Evolutionary conservation across 768 basidiomycete species (phyloP), one percentile per base, ranked within the genome.

Genomic region (Mrakia blollopis): DNA sequence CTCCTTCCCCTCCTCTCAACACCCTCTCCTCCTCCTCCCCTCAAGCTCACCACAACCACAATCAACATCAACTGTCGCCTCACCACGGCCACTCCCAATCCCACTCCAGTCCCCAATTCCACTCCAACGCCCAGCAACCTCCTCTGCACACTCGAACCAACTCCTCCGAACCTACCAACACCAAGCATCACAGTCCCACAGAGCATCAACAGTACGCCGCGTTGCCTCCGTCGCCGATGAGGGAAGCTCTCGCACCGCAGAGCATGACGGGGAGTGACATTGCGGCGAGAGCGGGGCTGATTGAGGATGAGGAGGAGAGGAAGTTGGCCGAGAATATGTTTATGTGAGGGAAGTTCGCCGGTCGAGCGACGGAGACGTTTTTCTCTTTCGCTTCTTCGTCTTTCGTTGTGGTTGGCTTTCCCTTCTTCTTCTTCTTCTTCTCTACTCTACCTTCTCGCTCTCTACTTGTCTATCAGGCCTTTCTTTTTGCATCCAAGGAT

Each of bases 291-390:
- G 73, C 73, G 30, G 63, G 16, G 0, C 30, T 54, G 73, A 74
- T 74, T 13, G 76, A 77, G 70, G 76, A 77, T 28, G 76, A 77
- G 50, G 76, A 77, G 30, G 76, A 77, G 60, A 70, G 76, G 54
- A 70, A 72, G 54, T 25, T 72, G 39, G 76, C 76, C 6, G 76
- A 77, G 37, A 72, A 35, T 41, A 61, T 77, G 70, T 77, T 77
- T 47, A 77, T 77, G 76, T 77, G 52, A 57, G 35, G 25, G n/a
- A n/a, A n/a, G n/a, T n/a, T n/a, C n/a, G n/a, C n/a, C n/a, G n/a
- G n/a, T n/a, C n/a, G n/a, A n/a, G n/a, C n/a, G n/a, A n/a, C n/a
- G n/a, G n/a, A n/a, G 11, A 18, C 39, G 39, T 41, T 16, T 30
- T 28, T 62, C 61, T n/a, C 8, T 18, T 25, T 6, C 13, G n/a